Evolutionary conservation across 805 yeast species (phyloP).

Genomic region (Ogataea trehalophila): DNA sequence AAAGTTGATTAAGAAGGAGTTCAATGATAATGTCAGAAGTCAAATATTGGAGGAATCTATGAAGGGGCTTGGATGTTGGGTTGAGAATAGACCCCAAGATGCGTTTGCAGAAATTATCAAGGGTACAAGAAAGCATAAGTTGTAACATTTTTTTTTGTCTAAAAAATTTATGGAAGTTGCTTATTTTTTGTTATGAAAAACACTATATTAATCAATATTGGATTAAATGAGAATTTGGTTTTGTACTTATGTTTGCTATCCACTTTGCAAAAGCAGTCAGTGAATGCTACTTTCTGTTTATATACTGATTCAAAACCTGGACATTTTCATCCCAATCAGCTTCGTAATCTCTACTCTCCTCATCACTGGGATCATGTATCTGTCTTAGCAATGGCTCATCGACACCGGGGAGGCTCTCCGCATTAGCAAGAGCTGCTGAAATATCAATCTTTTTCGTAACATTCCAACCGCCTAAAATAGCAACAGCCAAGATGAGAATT

Average conservation of each 20-base stretch:
- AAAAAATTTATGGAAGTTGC: background rate
- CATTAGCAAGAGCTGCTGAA: conserved; percentile 18
- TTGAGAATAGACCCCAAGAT: conserved; percentile 65
- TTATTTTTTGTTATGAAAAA: too few species aligned
- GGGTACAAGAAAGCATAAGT: conserved; percentile 57
- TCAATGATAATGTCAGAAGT: conserved; percentile 34
- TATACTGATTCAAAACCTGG: conserved; percentile 7
- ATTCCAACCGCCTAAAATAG: conserved; percentile 50
- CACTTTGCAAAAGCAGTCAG: background rate
- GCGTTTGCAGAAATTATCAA: conserved; percentile 54
- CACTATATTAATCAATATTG: too few species aligned
- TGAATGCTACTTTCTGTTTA: background rate
- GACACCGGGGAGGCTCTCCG: conserved; percentile 16
- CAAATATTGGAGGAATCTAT: conserved; percentile 64
- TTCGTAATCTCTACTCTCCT: conserved; percentile 49
- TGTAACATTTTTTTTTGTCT: conserved; percentile 29
- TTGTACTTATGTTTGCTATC: background rate
- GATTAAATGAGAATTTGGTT: background rate
- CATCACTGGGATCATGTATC: conserved; percentile 47
- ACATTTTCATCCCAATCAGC: conserved; percentile 45
- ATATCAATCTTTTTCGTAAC: conserved; percentile 28
- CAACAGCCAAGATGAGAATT: conserved; percentile 58
- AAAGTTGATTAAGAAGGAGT: conserved; percentile 33
- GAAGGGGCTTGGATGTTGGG: conserved; percentile 66
- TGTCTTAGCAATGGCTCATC: conserved; percentile 31